These are phyloP conservation scores for Solanum clarkiae DNA, from an alignment of 257 asterid genomes.

Conservation along the genomic window DNA sequence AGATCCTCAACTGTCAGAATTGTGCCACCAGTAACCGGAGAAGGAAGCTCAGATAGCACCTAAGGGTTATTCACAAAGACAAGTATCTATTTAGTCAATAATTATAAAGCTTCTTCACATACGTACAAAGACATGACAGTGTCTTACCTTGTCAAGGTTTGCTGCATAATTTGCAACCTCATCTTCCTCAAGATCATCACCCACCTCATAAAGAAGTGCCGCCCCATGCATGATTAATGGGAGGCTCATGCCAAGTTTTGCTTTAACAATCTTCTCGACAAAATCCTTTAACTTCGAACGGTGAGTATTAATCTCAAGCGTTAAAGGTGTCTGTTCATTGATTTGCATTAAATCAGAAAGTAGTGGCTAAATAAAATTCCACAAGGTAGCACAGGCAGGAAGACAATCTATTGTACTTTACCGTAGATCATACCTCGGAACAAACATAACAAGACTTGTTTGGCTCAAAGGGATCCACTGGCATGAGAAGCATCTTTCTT, in stretches of 20 bases:
- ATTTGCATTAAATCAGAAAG: conserved; percentile 8
- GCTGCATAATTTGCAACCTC: conserved; percentile 83
- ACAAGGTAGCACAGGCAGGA: neutral
- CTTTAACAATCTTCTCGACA: conserved; percentile 79
- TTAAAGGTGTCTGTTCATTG: conserved; percentile 66
- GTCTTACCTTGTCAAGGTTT: conserved; percentile 80
- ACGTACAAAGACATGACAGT: neutral
- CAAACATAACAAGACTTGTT: conserved; percentile 87
- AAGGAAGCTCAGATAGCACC: conserved; percentile 80
- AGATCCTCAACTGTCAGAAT: conserved; percentile 89
- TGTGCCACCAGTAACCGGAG: conserved; percentile 79
- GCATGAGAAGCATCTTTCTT: conserved; percentile 92
- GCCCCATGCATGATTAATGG: conserved; percentile 87
- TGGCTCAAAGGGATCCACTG: conserved; percentile 90
- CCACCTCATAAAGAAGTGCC: conserved; percentile 87
- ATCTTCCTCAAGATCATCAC: conserved; percentile 87
- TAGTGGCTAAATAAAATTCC: neutral
- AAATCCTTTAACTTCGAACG: conserved; percentile 79
- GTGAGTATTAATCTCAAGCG: conserved; percentile 72
- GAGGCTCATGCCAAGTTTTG: conserved; percentile 83
- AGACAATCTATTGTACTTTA: neutral
- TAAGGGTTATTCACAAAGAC: conserved; percentile 18
- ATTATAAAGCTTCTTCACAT: neutral
- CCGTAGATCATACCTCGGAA: conserved; percentile 52
- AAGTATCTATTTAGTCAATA: neutral